Evolutionary conservation across 1,284 basidiomycete species (phyloP).

Genomic region (Calocybe gambosa): DNA sequence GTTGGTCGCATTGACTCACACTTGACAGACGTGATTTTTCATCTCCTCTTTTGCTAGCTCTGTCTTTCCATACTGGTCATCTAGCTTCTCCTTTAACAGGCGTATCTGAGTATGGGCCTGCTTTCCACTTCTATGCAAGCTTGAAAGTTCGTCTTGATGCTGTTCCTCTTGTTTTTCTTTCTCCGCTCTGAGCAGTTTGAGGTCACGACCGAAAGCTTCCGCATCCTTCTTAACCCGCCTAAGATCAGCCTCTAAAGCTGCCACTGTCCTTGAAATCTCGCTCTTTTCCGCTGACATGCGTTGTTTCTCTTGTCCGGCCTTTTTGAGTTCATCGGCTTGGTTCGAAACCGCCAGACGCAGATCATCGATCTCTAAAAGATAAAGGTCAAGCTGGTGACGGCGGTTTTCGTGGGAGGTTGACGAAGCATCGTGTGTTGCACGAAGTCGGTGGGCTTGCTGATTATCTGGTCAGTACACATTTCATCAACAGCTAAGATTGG

Average conservation of each 20-base stretch:
- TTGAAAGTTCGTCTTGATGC: constrained; percentile 47
- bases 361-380: constrained; percentile 66
- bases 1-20: constrained; percentile 33
- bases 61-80: constrained; percentile 45
- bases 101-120: constrained; percentile 61
- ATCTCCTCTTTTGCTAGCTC: constrained; percentile 38
- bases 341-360: constrained; percentile 56
- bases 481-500: constrained; percentile 6
- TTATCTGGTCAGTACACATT: not conserved
- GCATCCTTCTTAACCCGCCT: constrained; percentile 66
- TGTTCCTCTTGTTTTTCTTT: constrained; percentile 56
- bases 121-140: constrained; percentile 53
- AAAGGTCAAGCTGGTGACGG: constrained; percentile 65
- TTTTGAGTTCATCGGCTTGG: constrained; percentile 60
- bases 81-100: constrained; percentile 63
- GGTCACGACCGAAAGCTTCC: constrained; percentile 67
- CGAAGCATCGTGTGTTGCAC: constrained; percentile 50
- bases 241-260: constrained; percentile 62
- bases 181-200: constrained; percentile 58
- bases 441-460: constrained; percentile 56
- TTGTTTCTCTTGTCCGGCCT: constrained; percentile 52
- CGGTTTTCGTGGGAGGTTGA: constrained; percentile 66
- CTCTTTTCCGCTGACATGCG: constrained; percentile 56
- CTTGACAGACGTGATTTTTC: constrained; percentile 50
- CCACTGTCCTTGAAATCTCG: constrained; percentile 57